Base-by-base conservation (phyloP, 2,329 filamentous ascomycete species). In the Xylariaceae sp. region DNA sequence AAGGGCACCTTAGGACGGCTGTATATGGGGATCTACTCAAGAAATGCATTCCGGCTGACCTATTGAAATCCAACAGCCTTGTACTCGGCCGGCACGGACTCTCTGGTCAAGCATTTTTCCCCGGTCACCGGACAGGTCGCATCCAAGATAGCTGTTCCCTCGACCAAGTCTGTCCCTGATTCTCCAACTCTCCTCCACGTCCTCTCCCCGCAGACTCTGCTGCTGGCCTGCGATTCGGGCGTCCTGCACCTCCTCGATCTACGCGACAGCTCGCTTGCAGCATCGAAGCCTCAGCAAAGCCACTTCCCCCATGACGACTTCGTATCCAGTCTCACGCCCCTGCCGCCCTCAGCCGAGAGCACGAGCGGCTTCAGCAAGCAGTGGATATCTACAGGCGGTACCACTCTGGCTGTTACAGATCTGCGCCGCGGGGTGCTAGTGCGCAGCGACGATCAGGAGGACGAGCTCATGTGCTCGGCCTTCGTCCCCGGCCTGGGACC, bases 301-400 rank as follows among this genome's bases (percentile, higher is more conserved):
- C 81, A 90, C 55, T 79, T 79, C 42, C 90, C 90, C 1, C 92
- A 98, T 61, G 79, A 84, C 49, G 90, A 96, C 64, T 95, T 94
- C 59, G 77, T 98, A 35, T 92, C 89, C 19, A 89, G 85, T 31
- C 70, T 98, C 28, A 83, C 85, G 1, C 80, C 89, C 1, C 73
- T 98, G 1, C 88, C 89, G 0, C 74, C 89, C 0, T 81, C 83
- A 2, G 72, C 80, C 19, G 77, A 83, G 36, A 92, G 83, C 57
- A 94, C 87, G 0, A 90, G 83, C 13, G 89, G 89, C 5, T 90
- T 85, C 56, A 79, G 85, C 50, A 94, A 94, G 61, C 90, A 96
- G 62, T 98, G 88, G 83, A 75, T 95, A 33, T 92, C 83, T 23
- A 95, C 89, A 0, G 92, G 92, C 21, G 89, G 88, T 28, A 90